Evolutionary conservation across 176 grass and related monocot species (phyloP).

Genomic region (Aegilops umbellulata): DNA sequence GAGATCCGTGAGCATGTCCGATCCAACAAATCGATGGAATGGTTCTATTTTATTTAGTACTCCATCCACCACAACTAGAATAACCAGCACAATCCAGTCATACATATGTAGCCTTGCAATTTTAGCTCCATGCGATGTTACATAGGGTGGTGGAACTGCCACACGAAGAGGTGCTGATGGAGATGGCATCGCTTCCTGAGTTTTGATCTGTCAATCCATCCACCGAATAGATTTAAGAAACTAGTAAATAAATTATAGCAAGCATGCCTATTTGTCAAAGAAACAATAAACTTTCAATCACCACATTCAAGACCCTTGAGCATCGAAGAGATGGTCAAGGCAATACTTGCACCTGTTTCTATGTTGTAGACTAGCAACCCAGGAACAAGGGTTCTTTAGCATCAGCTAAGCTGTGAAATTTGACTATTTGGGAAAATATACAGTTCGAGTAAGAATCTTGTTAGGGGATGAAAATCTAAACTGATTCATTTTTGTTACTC

Average conservation of each 20-base stretch:
- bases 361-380: neutral
- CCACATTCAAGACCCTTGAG: neutral
- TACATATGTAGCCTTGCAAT: slow-evolving; percentile 57
- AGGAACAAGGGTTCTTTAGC: neutral
- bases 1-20: slow-evolving; percentile 76
- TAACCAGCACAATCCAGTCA: slow-evolving; percentile 72
- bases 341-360: neutral
- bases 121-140: slow-evolving; percentile 62
- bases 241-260: neutral
- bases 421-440: neutral
- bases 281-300: neutral
- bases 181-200: slow-evolving; percentile 27
- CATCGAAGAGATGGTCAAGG: neutral
- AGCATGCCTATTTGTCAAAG: neutral
- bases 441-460: neutral
- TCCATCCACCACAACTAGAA: slow-evolving; percentile 53
- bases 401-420: neutral
- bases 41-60: slow-evolving; percentile 81
- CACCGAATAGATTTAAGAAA: neutral
- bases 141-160: slow-evolving; percentile 22
- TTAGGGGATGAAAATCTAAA: neutral
- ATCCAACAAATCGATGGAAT: slow-evolving; percentile 78
- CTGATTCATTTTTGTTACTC: neutral
- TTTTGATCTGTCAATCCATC: slow-evolving; percentile 13
- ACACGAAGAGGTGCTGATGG: slow-evolving; percentile 25